Evolutionary conservation across 1,284 basidiomycete species (phyloP), one percentile per base, ranked within the genome.

Genomic region (Rhodotorula glutinis): DNA sequence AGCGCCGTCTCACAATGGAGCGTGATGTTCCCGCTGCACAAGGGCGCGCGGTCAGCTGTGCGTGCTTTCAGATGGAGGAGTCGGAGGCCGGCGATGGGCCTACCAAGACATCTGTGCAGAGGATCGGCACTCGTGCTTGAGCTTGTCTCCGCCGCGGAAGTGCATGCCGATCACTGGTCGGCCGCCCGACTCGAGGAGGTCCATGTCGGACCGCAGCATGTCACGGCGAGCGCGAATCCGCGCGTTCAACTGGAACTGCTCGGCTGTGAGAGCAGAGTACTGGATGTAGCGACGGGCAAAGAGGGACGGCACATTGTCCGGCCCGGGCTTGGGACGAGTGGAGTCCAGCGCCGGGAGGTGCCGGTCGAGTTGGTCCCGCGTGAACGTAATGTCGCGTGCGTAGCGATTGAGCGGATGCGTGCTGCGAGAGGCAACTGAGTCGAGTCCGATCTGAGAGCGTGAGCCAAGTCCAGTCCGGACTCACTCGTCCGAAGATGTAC

Each of bases 21-120:
- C 2, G 67, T 69, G 33, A 66, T 57, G 46, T 69, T 69, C 2
- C 67, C 67, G 47, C 67, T 69, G 46, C n/a, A 13, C 16, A 19
- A 4, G 9, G 4, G 5, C 14, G 23, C 10, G 9, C 21, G 33
- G 8, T 38, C 11, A 17, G 17, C n/a, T n/a, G n/a, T n/a, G n/a
- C n/a, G n/a, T n/a, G n/a, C n/a, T n/a, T n/a, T n/a, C n/a, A n/a
- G n/a, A n/a, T n/a, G n/a, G n/a, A n/a, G n/a, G n/a, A n/a, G 3
- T 27, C 13, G 27, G 40, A 49, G 27, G 21, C 40, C 16, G 33
- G 16, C n/a, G 4, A 25, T 51, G 49, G 11, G 57, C 66, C 25
- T 38, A 69, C 67, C 67, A 69, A n/a, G 60, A 62, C n/a, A 69
- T 47, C n/a, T 60, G 60, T 23, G 63, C 44, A 3, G 63, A 62